These are phyloP conservation scores for Caryopteris hybrid DNA, from an alignment of 305 asterid species.

Conservation along the genomic window DNA sequence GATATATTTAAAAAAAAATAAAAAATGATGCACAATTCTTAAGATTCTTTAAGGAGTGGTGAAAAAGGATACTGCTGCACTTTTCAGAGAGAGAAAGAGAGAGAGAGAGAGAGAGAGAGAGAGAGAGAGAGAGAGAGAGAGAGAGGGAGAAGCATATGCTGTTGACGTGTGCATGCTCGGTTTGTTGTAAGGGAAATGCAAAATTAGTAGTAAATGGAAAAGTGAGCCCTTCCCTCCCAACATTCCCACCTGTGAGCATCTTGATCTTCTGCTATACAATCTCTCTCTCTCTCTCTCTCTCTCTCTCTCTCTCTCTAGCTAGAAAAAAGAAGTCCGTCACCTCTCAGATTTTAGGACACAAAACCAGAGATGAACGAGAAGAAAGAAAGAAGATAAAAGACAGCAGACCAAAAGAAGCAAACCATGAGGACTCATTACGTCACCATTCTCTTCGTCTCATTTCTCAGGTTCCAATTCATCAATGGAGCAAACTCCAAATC, in stretches of 20 bases:
- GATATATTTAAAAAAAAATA: too few species aligned
- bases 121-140: too few species aligned
- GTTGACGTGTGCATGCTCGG: constrained; percentile 15
- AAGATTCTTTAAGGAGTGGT: background rate
- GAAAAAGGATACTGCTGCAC: background rate
- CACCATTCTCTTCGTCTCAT: constrained; percentile 25
- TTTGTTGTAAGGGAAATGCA: constrained; percentile 9
- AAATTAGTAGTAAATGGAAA: background rate
- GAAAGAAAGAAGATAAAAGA: constrained; percentile 12
- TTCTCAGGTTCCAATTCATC: constrained; percentile 20
- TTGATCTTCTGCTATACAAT: too few species aligned
- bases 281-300: too few species aligned
- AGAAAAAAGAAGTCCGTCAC: too few species aligned
- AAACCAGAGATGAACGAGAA: constrained; percentile 36
- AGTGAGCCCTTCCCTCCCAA: constrained; percentile 26
- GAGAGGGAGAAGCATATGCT: constrained; percentile 22
- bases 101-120: too few species aligned
- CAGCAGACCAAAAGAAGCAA: constrained; percentile 21
- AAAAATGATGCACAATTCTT: background rate
- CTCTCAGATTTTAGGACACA: constrained; percentile 12
- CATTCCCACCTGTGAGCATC: too few species aligned
- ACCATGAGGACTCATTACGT: constrained; percentile 42
- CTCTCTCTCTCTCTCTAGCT: too few species aligned
- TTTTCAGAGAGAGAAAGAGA: too few species aligned
- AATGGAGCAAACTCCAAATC: constrained; percentile 4